Evolutionary conservation across 306 rosid species (phyloP).

Genomic region (Fragaria iinumae): DNA sequence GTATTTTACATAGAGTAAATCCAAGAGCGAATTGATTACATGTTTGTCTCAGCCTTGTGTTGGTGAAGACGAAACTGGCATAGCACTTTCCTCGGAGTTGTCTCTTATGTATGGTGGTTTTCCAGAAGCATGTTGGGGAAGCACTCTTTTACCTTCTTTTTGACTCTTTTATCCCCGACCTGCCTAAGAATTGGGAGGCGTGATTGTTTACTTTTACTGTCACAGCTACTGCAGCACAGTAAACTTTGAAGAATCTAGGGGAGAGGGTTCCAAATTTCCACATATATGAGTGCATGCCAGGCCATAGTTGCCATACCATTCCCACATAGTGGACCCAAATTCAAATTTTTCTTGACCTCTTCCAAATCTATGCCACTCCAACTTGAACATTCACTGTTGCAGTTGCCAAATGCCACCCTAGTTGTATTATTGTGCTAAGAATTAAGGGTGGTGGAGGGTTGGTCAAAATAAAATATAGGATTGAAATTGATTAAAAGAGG

Average conservation of each 20-base stretch:
- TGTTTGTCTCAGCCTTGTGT: neutral
- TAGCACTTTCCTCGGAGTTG: neutral
- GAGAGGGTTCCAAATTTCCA: neutral
- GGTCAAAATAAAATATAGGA: neutral
- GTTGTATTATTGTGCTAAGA: neutral
- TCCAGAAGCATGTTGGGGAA: constrained; percentile 6
- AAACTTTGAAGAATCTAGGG: neutral
- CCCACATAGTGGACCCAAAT: constrained; percentile 5
- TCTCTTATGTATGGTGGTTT: neutral
- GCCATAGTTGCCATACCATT: neutral
- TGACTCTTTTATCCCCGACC: neutral
- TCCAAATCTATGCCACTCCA: neutral
- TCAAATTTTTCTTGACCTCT: neutral
- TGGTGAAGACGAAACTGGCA: neutral
- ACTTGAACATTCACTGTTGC: neutral
- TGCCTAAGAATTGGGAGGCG: neutral
- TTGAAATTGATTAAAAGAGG: neutral
- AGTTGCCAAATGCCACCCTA: neutral
- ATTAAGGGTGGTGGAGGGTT: neutral
- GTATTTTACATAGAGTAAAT: no score
- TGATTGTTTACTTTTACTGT: neutral
- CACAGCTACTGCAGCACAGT: constrained; percentile 1
- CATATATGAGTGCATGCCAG: neutral
- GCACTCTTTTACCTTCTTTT: neutral
- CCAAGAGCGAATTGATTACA: neutral